Base-by-base conservation (phyloP, 2,329 filamentous ascomycete species). In the Exophiala spinifera region DNA sequence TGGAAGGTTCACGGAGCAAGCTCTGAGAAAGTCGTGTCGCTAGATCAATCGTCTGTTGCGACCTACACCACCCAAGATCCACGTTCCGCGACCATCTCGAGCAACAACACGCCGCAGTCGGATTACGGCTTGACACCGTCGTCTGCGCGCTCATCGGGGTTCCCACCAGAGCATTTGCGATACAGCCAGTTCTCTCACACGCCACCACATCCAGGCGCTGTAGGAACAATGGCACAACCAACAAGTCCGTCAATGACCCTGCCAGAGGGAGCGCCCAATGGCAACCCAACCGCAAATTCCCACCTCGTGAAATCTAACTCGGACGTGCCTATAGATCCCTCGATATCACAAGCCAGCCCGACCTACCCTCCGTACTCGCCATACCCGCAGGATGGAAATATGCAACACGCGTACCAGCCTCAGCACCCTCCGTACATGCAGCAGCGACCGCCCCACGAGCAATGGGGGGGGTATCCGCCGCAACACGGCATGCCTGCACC, bases 291-390 rank as follows among this genome's bases (percentile, higher is more conserved):
- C 73, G 67, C 70, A 67, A 72, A 67, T 65, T 68, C 71, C 65
- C 56, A 60, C 53, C 80, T 84, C 81, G 82, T 86, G 77, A 91
- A 90, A 76, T 95, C 91, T 96, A 89, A 96, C 90, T 83, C 82
- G 83, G 87, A 90, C 85, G 85, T 95, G 80, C 90, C 90, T 87
- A 91, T 95, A 96, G 92, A 96, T 95, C 91, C 91, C 69, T 95
- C 91, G 74, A 96, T 96, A 73, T 88, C 91, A 74, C 86, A 89
- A 67, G 88, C 90, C 70, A 96, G 90, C 80, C 91, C 92, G 57
- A 91, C 89, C 67, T 96, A 95, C 72, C 87, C 90, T 62, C 82
- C 84, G 61, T 95, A 95, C 74, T 92, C 91, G 65, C 89, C 91
- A 33, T 96, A 96, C 75, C 84, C 88, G 54, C 86, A 86, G 63